Evolutionary conservation across 225 moss, liverwort and hornwort genomes (phyloP), one percentile per base, ranked within the genome.

Genomic region (Neckera pumila): DNA sequence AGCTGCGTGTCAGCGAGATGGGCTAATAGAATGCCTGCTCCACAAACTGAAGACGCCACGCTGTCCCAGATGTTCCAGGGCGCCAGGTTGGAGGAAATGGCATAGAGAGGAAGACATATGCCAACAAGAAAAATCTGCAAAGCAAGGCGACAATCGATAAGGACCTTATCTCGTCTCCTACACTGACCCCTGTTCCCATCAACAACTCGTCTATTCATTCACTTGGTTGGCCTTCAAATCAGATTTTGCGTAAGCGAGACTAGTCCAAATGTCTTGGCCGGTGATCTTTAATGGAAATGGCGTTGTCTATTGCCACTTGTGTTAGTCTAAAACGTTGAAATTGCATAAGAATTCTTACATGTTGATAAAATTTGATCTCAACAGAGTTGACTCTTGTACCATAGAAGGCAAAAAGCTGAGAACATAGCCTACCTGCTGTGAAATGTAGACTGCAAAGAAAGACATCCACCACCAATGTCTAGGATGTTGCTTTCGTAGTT

Each of bases 381-480:
- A 78, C 54, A 66, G 33, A 40, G 56, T 42, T 31, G 17, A 53
- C 31, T 14, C 38, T 51, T 40, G 16, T 31, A 72, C 60, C 66
- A 62, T 64, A 17, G 21, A 57, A 65, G 63, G 76, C 67, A 30
- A 81, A 78, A 82, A 65, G 72, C 31, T 79, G 57, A 62, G 77
- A 33, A 43, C 73, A 49, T 79, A 70, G 30, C 27, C 80, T 70
- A 94, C 95, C 89, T 97, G 96, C 86, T 99, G 99, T 47, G 95
- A 91, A 72, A 96, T 17, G 74, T 95, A 96, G 64, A 90, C 95
- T 17, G 83, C 76, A 84, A 97, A 96, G 90, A 99, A 96, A 58
- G 96, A 95, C 86, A 91, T 93, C 96, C 95, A 98, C 97, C 96
- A 98, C 97, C 97, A 98, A 59, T 95, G 91, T 65, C 77, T 87